These are phyloP conservation scores for Wallemia hederae DNA, from an alignment of 1,284 basidiomycete species.

Conservation along the genomic window DNA sequence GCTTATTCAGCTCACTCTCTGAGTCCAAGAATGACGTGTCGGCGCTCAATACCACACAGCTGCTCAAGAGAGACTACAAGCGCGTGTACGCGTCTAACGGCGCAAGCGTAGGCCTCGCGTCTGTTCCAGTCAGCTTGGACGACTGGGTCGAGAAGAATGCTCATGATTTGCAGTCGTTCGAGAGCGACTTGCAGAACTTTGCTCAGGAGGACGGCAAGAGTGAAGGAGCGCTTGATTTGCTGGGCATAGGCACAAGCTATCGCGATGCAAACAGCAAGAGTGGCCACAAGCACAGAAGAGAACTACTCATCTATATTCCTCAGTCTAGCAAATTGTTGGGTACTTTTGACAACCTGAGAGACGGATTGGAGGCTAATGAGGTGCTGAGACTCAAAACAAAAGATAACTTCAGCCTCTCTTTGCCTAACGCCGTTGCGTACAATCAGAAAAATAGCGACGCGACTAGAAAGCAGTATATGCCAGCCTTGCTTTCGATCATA, in stretches of 20 bases:
- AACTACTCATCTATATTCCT: background rate
- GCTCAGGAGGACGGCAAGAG: background rate
- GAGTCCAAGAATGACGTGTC: slow-evolving; percentile 38
- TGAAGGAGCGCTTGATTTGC: background rate
- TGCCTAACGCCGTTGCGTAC: background rate
- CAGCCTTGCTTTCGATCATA: background rate
- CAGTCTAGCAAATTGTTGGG: background rate
- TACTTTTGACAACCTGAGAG: background rate
- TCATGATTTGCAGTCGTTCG: background rate
- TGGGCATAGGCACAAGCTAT: background rate
- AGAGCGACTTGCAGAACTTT: background rate
- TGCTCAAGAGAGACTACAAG: slow-evolving; percentile 77
- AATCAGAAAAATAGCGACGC: background rate
- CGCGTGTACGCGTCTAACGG: slow-evolving; percentile 16
- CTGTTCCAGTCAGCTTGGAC: background rate
- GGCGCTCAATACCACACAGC: slow-evolving; percentile 37
- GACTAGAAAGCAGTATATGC: background rate
- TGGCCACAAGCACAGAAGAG: background rate
- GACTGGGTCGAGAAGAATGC: background rate
- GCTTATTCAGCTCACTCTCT: slow-evolving; percentile 25
- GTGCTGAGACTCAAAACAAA: background rate
- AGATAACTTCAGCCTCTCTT: background rate
- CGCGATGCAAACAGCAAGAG: background rate
- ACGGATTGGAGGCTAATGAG: background rate
- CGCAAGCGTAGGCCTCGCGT: background rate